Evolutionary conservation across 148 eudicot genomes (phyloP), one percentile per base, ranked within the genome.

Genomic region (Rhododendron simsii): DNA sequence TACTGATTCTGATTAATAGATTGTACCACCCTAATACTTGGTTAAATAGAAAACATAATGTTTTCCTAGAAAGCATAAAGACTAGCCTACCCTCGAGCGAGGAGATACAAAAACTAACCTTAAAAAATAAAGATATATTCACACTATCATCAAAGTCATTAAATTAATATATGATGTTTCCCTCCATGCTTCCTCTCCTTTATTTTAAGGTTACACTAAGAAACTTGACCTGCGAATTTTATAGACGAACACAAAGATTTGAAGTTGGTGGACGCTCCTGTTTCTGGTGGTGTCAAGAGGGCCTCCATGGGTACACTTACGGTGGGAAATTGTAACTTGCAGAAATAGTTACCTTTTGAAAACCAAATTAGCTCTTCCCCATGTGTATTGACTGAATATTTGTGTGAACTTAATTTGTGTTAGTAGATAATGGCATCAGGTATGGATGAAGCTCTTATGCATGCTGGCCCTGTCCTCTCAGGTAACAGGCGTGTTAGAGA

Each of bases 251-350:
- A 86, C 86, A 95, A 92, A 90, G 91, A 92, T 88, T 88, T 95
- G 89, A 93, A 93, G 84, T 84, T 98, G 92, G 96, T 98, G 86
- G 99, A 98, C 88, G 99, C 99, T 85, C 99, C 99, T 77, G 99
- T 98, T 84, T 98, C 99, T 81, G 99, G 99, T 89, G 99, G 99
- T 83, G 98, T 98, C 77, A 90, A 87, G 89, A 92, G 94, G 91
- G 99, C 99, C 83, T 87, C 96, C 69, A 83, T 89, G 85, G 99
- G 99, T 83, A 90, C 96, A 86, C 98, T 98, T 74, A 95, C 99
- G 90, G 99, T 98, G 83, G 48, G 98, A 41, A 80, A 82, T 86
- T 81, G 13, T 45, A 79, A 16, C n/a, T 50, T 33, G 74, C 75
- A 33, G 53, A 37, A 74, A 4, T 48, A 45, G 50, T 80, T 13